Evolutionary conservation across 352 stramenopile species (phyloP).

Genomic region (Phytopythium ostracodes): DNA sequence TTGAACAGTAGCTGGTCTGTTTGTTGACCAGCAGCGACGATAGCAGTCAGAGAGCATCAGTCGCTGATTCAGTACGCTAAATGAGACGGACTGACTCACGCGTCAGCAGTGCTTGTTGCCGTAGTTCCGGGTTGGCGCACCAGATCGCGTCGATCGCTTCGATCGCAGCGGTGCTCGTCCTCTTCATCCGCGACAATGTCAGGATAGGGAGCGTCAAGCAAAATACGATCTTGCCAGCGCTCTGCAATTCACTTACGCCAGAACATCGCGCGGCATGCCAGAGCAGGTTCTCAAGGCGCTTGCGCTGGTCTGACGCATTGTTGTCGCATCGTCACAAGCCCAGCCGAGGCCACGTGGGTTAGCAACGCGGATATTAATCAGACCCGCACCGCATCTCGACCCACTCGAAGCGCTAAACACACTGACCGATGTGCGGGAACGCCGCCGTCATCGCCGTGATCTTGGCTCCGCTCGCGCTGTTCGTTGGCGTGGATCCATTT

Average conservation of each 20-base stretch:
- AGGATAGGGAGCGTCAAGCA: no score
- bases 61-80: not conserved
- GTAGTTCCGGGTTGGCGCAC: not conserved
- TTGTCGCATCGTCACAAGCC: not conserved
- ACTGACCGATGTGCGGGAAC: slow-evolving; percentile 34
- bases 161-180: not conserved
- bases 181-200: not conserved
- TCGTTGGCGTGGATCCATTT: slow-evolving; percentile 1
- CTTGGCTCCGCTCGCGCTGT: not conserved
- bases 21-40: not conserved
- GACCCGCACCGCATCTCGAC: no score
- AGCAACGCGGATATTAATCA: not conserved
- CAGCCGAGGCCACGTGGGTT: no score
- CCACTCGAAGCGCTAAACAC: not conserved
- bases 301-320: slow-evolving; percentile 2
- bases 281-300: slow-evolving; percentile 3
- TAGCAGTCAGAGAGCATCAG: no score
- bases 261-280: not conserved
- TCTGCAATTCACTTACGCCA: not conserved
- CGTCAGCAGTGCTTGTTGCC: not conserved
- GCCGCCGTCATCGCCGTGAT: slow-evolving; percentile 20
- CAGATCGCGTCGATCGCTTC: not conserved
- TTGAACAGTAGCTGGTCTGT: slow-evolving; percentile 2
- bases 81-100: not conserved
- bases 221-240: no score